Conservation (phyloP, 495 filamentous ascomycete species). For the Podospora pseudoanserina region DNA sequence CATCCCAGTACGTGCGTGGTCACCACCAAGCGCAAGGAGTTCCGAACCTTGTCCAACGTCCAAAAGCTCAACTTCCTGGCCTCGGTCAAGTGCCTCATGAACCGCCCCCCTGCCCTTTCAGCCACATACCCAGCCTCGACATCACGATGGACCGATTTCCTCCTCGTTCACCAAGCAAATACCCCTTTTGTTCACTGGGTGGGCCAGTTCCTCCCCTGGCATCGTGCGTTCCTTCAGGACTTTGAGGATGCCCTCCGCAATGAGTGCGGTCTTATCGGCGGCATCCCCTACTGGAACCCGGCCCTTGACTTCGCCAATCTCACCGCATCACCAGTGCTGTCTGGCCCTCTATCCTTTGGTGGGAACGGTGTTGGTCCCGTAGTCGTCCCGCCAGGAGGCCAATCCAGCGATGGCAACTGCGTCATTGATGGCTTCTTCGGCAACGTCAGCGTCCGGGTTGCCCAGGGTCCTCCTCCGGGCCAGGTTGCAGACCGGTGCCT, state of each 20-base stretch:
- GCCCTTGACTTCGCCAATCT: slow-evolving; percentile 7
- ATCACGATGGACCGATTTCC: slow-evolving; percentile 8
- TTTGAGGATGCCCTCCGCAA: slow-evolving; percentile 9
- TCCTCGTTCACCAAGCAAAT: neutral
- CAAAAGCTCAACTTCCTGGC: slow-evolving; percentile 2
- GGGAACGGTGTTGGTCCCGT: slow-evolving; percentile 8
- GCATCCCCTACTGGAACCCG: slow-evolving; percentile 10
- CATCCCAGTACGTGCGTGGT: neutral
- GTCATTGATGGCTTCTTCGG: slow-evolving; percentile 56
- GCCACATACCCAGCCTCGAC: slow-evolving; percentile 3
- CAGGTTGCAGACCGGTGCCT: slow-evolving; percentile 22
- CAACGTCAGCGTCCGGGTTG: slow-evolving; percentile 45
- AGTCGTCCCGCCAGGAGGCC: slow-evolving; percentile 37
- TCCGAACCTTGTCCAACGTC: neutral
- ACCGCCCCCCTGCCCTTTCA: neutral
- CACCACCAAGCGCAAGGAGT: slow-evolving; percentile 1
- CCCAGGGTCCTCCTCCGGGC: slow-evolving; percentile 38
- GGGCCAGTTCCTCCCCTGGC: slow-evolving; percentile 7
- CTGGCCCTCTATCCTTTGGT: slow-evolving; percentile 9
- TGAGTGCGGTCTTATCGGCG: slow-evolving; percentile 2
- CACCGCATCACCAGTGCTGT: slow-evolving; percentile 10
- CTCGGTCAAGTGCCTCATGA: slow-evolving; percentile 8
- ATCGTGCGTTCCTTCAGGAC: slow-evolving; percentile 10
- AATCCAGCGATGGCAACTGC: slow-evolving; percentile 58
- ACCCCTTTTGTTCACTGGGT: slow-evolving; percentile 6